Evolutionary conservation across 2,329 filamentous ascomycete genomes (phyloP), one percentile per base, ranked within the genome.

Genomic region (Exophiala oligosperma): DNA sequence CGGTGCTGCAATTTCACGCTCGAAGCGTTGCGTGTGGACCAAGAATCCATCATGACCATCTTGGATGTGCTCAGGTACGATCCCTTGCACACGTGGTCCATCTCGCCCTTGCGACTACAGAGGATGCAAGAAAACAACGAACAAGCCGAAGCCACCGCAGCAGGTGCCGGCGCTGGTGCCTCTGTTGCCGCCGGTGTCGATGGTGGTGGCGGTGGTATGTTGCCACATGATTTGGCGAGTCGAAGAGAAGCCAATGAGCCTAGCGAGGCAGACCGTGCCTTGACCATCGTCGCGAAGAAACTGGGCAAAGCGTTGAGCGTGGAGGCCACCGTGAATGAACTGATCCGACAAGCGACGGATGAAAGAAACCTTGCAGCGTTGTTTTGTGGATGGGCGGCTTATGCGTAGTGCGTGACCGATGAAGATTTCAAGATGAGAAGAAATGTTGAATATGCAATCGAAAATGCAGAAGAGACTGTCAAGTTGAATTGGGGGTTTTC

Each of bases 1-100:
- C 86, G 95, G n/a, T 97, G 93, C 75, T 99, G 94, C 73, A 95
- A 99, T 72, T 97, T 97, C 72, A 97, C 92, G 0, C 84, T 99
- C 32, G 92, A 97, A 62, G 92, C 95, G 1, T 79, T 99, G 37
- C 87, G 94, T n/a, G 90, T 96, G 68, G 94, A 99, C 72, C 90
- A 90, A 11, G 95, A 96, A 71, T 92, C 89, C 46, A 99, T 99
- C 76, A 97, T 97, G 92, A 97, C 94, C 0, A 92, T 99, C 53
- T 84, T 99, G 21, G 95, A 99, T 70, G 95, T 99, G 23, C 79
- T 99, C 59, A 89, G 95, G n/a, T 97, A 97, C 74, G 94, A 99
- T 79, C 95, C 94, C 1, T 77, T 99, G 61, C 96, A 97, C 73
- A 94, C 87, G 60, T 99, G 94, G 94, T 93, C 91, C 37, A 87